Evolutionary conservation across 768 basidiomycete genomes (phyloP).

Genomic region (Erythrobasidium yunnanense): DNA sequence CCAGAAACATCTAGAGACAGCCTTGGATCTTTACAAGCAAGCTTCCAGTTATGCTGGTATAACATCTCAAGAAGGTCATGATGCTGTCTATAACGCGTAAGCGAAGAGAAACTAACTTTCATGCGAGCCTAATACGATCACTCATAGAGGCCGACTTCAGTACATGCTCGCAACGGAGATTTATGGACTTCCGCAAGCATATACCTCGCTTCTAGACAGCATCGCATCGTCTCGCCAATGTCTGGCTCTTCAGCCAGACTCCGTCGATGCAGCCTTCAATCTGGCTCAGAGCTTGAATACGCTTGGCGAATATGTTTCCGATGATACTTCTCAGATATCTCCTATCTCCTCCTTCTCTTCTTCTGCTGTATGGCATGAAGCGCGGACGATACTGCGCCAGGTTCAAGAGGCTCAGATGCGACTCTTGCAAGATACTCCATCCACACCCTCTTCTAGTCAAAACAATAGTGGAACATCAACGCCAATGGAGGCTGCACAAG

Average conservation of each 20-base stretch:
- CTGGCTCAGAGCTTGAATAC: conserved; percentile 17
- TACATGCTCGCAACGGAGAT: conserved; percentile 19
- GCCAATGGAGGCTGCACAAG: not conserved
- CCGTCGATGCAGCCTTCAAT: conserved; percentile 20
- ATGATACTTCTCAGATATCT: not conserved
- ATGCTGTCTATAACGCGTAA: conserved; percentile 14
- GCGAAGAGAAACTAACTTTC: not conserved
- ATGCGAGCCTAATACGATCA: not conserved
- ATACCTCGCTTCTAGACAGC: not conserved
- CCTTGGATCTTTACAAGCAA: not conserved
- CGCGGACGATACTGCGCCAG: not conserved
- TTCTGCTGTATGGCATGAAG: not conserved
- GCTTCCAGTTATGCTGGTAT: not conserved
- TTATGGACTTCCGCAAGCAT: not conserved
- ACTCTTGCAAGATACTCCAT: not conserved
- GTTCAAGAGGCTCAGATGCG: not conserved
- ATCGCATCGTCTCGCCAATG: not conserved
- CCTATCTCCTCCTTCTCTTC: not conserved
- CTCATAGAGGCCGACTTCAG: not conserved
- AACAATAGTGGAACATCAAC: not conserved
- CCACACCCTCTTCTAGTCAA: not conserved
- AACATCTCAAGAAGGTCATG: not conserved
- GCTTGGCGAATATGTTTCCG: conserved; percentile 6
- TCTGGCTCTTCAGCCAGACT: not conserved
- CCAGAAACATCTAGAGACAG: not conserved